phyloP scores from a whole-genome alignment of 2,329 filamentous ascomycete species.

The Botrytis pseudocinerea region DNA sequence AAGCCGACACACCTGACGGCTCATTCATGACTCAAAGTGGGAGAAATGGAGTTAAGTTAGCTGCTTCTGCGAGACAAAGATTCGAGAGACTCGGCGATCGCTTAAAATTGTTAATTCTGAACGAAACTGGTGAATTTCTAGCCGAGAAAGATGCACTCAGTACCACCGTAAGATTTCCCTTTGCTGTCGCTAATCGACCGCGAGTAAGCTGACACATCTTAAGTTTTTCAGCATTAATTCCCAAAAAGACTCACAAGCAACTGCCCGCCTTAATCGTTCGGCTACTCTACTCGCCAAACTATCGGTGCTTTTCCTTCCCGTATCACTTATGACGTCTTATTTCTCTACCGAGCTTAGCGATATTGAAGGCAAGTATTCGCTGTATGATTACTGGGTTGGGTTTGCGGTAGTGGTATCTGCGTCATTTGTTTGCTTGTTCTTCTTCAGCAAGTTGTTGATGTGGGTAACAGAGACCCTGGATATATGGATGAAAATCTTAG shows the following conservation, averaged over 20 bases:
- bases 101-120: slow-evolving; percentile 60
- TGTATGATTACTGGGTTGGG: slow-evolving; percentile 64
- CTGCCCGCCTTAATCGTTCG: slow-evolving; percentile 69
- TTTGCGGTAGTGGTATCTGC: slow-evolving; percentile 64
- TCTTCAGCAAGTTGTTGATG: slow-evolving; percentile 51
- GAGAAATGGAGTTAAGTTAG: slow-evolving; percentile 40
- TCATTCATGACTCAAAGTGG: background rate
- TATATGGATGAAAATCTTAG: slow-evolving; percentile 28
- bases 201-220: slow-evolving; percentile 23
- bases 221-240: slow-evolving; percentile 78
- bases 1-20: slow-evolving; percentile 39
- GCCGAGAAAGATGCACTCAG: slow-evolving; percentile 71
- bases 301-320: slow-evolving; percentile 73
- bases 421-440: slow-evolving; percentile 59
- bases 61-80: slow-evolving; percentile 53
- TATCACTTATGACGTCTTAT: slow-evolving; percentile 73
- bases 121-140: slow-evolving; percentile 62
- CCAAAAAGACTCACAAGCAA: slow-evolving; percentile 71
- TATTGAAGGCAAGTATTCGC: slow-evolving; percentile 57
- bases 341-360: slow-evolving; percentile 67
- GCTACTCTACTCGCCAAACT: slow-evolving; percentile 73
- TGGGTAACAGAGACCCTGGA: slow-evolving; percentile 49
- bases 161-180: slow-evolving; percentile 53
- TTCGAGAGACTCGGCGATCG: slow-evolving; percentile 61
- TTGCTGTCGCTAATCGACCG: background rate